Conservation (phyloP, 169 alveolate species). For the Plasmodium knowlesi region DNA sequence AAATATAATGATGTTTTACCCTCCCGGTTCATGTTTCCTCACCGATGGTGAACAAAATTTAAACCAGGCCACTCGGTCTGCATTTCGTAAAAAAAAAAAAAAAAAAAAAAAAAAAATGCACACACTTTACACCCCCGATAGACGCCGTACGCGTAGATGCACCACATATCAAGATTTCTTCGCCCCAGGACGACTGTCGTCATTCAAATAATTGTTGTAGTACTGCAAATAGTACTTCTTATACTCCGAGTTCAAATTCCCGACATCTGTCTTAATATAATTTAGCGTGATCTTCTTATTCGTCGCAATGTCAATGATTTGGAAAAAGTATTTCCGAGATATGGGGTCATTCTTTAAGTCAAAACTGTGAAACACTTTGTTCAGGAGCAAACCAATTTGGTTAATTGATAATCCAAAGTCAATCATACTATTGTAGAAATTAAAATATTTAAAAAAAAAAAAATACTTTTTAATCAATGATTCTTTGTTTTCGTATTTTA, state of each 20-base stretch:
- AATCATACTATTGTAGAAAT: conserved; percentile 53
- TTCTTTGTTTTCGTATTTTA: conserved; percentile 66
- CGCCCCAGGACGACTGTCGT: not conserved
- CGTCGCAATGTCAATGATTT: conserved; percentile 53
- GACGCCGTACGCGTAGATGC: not conserved
- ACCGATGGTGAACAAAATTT: not conserved
- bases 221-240: conserved; percentile 58
- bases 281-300: conserved; percentile 62
- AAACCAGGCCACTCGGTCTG: conserved; percentile 2
- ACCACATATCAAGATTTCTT: not conserved
- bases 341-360: conserved; percentile 55
- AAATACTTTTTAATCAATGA: conserved; percentile 50
- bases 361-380: conserved; percentile 55
- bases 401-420: conserved; percentile 49
- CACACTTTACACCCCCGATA: not conserved
- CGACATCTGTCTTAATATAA: conserved; percentile 44
- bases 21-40: not conserved
- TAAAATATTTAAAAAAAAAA: conserved; percentile 65
- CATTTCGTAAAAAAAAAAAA: not conserved
- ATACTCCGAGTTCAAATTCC: conserved; percentile 49
- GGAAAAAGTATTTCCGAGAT: conserved; percentile 53
- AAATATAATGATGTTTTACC: not conserved
- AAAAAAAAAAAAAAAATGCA: not conserved
- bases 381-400: conserved; percentile 42
- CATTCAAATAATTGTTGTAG: conserved; percentile 54